Percentiles rank a stretch among this genome's conserved stretches.
These are phyloP conservation scores for Pinus tabuliformis DNA, from an alignment of 75 land plant species.

Conservation along the genomic window DNA sequence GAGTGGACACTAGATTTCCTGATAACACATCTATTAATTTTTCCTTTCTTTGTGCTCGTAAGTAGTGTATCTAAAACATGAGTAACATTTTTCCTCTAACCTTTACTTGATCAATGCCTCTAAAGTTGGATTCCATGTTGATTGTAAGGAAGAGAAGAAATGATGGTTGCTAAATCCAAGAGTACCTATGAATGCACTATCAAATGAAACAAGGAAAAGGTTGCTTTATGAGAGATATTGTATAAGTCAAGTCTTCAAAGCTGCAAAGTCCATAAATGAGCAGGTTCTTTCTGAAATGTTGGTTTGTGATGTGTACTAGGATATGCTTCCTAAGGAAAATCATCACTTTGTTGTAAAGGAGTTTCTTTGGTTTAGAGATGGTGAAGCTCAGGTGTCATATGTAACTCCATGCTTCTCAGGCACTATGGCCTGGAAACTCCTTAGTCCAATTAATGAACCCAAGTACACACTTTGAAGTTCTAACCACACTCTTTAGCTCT, in stretches of 20 bases:
- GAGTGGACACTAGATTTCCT: too few relatives aligned
- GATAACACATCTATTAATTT: too few relatives aligned
- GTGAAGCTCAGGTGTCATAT: background rate
- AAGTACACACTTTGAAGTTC: too few relatives aligned
- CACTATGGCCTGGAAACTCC: background rate
- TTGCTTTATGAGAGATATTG: slow-evolving; percentile 51
- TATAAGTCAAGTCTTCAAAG: slow-evolving; percentile 81
- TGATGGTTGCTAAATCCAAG: slow-evolving; percentile 95
- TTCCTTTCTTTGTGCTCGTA: too few relatives aligned
- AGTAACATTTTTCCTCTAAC: too few relatives aligned
- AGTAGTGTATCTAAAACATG: too few relatives aligned
- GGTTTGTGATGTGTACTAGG: slow-evolving; percentile 58
- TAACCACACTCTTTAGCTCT: too few relatives aligned
- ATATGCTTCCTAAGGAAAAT: slow-evolving; percentile 82
- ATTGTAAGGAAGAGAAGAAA: slow-evolving; percentile 37
- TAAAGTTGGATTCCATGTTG: too few relatives aligned
- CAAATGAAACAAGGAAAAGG: slow-evolving; percentile 49
- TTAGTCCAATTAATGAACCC: background rate
- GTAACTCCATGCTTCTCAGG: background rate
- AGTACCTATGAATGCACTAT: slow-evolving; percentile 71
- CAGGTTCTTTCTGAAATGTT: slow-evolving; percentile 74
- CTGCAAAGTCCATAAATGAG: slow-evolving; percentile 84
- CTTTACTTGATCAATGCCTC: too few relatives aligned
- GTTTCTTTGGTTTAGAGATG: background rate
- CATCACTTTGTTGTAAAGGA: background rate